A percentile compares a stretch with the other conserved stretches of the same genome.
phyloP scores from a whole-genome alignment of 495 filamentous ascomycete genomes.

The Chaetomium tenue region DNA sequence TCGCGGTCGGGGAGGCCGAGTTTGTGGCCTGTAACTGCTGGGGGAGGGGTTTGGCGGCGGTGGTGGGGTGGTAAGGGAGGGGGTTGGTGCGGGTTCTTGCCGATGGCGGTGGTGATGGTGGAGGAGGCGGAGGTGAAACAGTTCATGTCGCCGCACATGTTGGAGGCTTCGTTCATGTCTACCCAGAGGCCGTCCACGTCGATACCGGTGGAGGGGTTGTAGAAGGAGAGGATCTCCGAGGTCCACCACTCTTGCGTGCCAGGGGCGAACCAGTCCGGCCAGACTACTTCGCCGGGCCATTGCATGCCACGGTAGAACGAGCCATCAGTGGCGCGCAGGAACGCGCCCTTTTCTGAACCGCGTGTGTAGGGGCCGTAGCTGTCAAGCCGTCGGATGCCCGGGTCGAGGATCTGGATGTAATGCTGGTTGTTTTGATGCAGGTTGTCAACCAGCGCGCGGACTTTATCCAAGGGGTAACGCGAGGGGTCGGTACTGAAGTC shows the following conservation, averaged over 20 bases:
- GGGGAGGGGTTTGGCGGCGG: background rate
- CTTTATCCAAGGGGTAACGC: slow-evolving; percentile 63
- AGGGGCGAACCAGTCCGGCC: slow-evolving; percentile 81
- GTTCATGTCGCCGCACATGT: slow-evolving; percentile 30
- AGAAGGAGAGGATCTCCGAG: slow-evolving; percentile 67
- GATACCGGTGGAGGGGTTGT: slow-evolving; percentile 61
- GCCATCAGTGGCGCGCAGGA: slow-evolving; percentile 63
- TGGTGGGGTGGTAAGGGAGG: background rate
- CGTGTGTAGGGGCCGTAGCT: slow-evolving; percentile 61
- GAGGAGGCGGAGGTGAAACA: slow-evolving; percentile 11
- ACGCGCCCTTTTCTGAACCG: slow-evolving; percentile 59
- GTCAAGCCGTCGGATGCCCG: slow-evolving; percentile 64
- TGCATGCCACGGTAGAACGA: slow-evolving; percentile 71
- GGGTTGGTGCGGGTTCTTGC: background rate
- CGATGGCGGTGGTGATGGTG: background rate
- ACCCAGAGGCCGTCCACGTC: slow-evolving; percentile 88
- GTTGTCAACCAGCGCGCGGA: slow-evolving; percentile 64
- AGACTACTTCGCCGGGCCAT: slow-evolving; percentile 80
- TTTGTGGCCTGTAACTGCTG: slow-evolving; percentile 17
- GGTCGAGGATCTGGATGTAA: slow-evolving; percentile 86
- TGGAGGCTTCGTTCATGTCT: slow-evolving; percentile 63
- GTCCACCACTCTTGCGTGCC: slow-evolving; percentile 71
- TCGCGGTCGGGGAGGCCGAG: slow-evolving; percentile 61
- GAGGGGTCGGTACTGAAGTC: slow-evolving; percentile 74
- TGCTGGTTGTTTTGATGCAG: slow-evolving; percentile 72